phyloP scores from a whole-genome alignment of 116 monocot genomes.

The Papilionanthe hybrid region DNA sequence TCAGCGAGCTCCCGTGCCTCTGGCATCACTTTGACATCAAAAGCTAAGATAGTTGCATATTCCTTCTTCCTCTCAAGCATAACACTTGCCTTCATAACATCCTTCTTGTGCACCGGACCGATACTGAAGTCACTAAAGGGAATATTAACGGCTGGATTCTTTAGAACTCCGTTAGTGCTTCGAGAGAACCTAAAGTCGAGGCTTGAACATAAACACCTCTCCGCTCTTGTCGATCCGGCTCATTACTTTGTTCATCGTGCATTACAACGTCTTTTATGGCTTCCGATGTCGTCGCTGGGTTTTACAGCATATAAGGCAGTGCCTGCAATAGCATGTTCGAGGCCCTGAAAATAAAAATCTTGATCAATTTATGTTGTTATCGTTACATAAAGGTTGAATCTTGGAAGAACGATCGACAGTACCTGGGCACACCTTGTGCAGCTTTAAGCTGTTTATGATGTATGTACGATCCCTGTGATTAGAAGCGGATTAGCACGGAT shows the following conservation, averaged over 20 bases:
- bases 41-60: slow-evolving; percentile 87
- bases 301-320: slow-evolving; percentile 81
- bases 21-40: slow-evolving; percentile 86
- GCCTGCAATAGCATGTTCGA: slow-evolving; percentile 95
- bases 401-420: background rate
- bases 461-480: slow-evolving; percentile 61
- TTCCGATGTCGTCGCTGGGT: slow-evolving; percentile 71
- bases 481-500: background rate
- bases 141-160: slow-evolving; percentile 80
- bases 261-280: slow-evolving; percentile 64
- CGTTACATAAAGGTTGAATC: background rate
- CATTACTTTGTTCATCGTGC: slow-evolving; percentile 86
- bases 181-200: slow-evolving; percentile 92
- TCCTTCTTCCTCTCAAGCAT: slow-evolving; percentile 91
- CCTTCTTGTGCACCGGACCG: slow-evolving; percentile 97
- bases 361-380: background rate
- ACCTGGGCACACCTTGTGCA: slow-evolving; percentile 91
- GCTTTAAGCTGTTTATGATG: slow-evolving; percentile 96
- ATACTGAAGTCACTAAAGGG: slow-evolving; percentile 85
- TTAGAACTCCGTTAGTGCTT: slow-evolving; percentile 93
- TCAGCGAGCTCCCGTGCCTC: slow-evolving; percentile 71
- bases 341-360: slow-evolving; percentile 50
- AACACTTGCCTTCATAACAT: slow-evolving; percentile 97
- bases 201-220: slow-evolving; percentile 98
- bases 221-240: slow-evolving; percentile 81